phyloP scores from a whole-genome alignment of 2,329 filamentous ascomycete species.

The Aspergillus persii region DNA sequence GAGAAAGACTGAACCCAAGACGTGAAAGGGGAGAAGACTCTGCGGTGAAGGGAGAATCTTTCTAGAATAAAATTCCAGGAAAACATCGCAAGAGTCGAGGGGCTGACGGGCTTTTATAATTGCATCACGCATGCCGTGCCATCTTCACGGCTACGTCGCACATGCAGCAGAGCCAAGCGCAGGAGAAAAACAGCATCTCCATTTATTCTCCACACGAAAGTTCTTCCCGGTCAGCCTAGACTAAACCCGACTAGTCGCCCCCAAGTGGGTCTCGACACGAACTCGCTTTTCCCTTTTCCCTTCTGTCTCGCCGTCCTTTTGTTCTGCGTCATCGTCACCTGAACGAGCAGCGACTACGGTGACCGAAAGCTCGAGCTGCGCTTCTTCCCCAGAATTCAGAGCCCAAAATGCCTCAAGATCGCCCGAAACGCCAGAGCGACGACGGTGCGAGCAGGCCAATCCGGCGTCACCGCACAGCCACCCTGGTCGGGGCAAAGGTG shows the following conservation, averaged over 20 bases:
- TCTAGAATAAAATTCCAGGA: neutral
- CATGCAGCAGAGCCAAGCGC: constrained; percentile 6
- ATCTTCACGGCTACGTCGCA: no score
- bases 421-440: no score
- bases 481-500: constrained; percentile 6
- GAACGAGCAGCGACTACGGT: no score
- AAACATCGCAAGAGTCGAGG: neutral
- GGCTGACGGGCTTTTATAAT: neutral
- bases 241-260: neutral
- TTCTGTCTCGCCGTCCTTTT: neutral
- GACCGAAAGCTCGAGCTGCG: neutral
- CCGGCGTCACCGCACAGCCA: constrained; percentile 14
- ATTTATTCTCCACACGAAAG: no score
- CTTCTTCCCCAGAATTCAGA: neutral
- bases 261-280: neutral
- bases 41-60: neutral
- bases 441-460: no score
- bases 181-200: no score
- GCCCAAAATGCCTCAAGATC: no score
- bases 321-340: no score
- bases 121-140: no score
- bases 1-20: no score
- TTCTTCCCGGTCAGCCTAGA: neutral
- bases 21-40: no score
- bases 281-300: neutral